Conservation (phyloP, 1,284 basidiomycete genomes). For the Peniophora sp. region DNA sequence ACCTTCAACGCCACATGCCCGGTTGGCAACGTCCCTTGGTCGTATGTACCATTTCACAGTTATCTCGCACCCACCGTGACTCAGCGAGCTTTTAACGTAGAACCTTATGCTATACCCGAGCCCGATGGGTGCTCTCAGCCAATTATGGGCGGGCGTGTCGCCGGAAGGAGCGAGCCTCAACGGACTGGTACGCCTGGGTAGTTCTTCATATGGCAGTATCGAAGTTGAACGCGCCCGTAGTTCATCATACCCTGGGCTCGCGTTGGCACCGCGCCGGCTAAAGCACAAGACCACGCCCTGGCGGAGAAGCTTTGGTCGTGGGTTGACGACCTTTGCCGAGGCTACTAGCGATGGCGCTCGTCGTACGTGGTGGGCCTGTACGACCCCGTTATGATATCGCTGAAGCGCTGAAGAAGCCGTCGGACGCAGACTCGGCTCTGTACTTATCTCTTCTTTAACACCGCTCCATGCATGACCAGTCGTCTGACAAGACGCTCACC, state of each 20-base stretch:
- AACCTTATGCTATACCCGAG: slow-evolving; percentile 16
- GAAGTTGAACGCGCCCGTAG: slow-evolving; percentile 10
- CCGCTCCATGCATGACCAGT: too few relatives aligned
- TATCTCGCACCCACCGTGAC: background rate
- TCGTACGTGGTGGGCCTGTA: too few relatives aligned
- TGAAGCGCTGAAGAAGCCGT: background rate
- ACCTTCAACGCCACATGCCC: background rate
- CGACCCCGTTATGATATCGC: background rate
- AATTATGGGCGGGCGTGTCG: slow-evolving; percentile 42
- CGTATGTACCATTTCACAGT: background rate
- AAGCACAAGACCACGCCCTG: slow-evolving; percentile 18
- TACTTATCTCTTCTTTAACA: too few relatives aligned
- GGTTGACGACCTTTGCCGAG: slow-evolving; percentile 25
- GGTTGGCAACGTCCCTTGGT: background rate
- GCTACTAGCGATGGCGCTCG: background rate
- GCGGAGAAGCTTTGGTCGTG: slow-evolving; percentile 28
- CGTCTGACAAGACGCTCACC: slow-evolving; percentile 6
- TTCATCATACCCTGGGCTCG: slow-evolving; percentile 32
- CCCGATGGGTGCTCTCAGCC: slow-evolving; percentile 38
- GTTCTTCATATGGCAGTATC: background rate
- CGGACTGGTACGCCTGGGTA: slow-evolving; percentile 33
- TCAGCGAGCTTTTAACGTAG: too few relatives aligned
- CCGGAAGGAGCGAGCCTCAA: slow-evolving; percentile 32
- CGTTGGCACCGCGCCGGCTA: slow-evolving; percentile 11
- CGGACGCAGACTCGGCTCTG: too few relatives aligned